Evolutionary conservation across 2,329 filamentous ascomycete genomes (phyloP), one percentile per base, ranked within the genome.

Genomic region (Colletotrichum cereale): DNA sequence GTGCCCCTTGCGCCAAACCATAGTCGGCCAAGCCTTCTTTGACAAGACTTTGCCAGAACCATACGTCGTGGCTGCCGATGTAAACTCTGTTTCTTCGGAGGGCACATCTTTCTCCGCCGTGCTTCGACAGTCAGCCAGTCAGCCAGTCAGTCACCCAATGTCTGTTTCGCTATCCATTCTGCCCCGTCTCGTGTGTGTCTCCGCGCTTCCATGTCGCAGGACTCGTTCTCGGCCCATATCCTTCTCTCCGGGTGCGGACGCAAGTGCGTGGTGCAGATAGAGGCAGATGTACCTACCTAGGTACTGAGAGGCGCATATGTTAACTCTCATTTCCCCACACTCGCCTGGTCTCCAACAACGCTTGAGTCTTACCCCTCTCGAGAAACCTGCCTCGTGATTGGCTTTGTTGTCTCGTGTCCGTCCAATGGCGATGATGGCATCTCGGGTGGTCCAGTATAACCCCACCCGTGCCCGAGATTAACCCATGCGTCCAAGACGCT

Each of bases 401-500:
- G 64, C 18, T 7, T 21, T 16, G 6, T 24, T 24, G 18, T 31
- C 29, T n/a, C 11, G 24, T 18, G 14, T 38, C 63, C 12, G 50
- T 57, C 67, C 67, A 67, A 71, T 71, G 31, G 34, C 24, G 21
- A 67, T 21, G 34, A 38, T 56, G 64, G 48, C 50, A 57, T 42
- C 57, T 50, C 21, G 29, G 50, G 24, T 42, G 26, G 14, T 42
- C 67, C 67, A 57, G 34, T 36, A 11, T 21, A 18, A 44, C 21
- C 16, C 53, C 66, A 44, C 44, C 42, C 14, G 10, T 53, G 50
- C 50, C 56, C 63, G 42, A 52, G 64, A 57, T 62, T 42, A 36
- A 34, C 52, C 67, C 64, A 71, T 67, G 67, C 64, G 29, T 31
- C 58, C 56, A 38, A 52, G 56, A 64, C 63, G 64, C 67, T 71